A percentile compares a stretch with the other conserved stretches of the same genome.
phyloP scores from a whole-genome alignment of 2,329 filamentous ascomycete genomes.

The Colletotrichum orchidophilum region DNA sequence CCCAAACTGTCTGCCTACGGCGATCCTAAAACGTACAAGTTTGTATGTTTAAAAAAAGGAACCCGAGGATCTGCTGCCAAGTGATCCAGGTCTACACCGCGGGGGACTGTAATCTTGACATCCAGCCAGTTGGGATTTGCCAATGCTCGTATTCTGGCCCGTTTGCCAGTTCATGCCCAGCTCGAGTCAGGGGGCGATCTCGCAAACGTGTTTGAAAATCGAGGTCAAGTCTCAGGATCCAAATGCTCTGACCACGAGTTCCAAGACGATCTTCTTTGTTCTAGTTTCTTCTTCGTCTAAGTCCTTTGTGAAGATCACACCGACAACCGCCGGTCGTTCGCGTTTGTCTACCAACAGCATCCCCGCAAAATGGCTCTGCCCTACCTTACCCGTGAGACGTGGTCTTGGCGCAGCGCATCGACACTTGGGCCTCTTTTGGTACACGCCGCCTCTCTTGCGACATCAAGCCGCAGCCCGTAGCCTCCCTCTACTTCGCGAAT shows the following conservation, averaged over 20 bases:
- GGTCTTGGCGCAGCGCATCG: conserved; percentile 1
- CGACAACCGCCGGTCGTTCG: not conserved
- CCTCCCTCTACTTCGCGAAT: not conserved
- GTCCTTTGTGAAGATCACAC: conserved; percentile 19
- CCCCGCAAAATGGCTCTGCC: conserved; percentile 15
- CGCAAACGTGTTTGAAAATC: not conserved
- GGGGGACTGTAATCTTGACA: conserved; percentile 28
- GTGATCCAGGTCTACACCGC: conserved; percentile 18
- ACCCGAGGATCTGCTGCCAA: conserved; percentile 3
- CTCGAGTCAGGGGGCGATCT: conserved; percentile 10
- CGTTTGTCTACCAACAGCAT: not conserved
- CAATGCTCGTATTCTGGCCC: conserved; percentile 27
- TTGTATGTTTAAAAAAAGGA: not conserved
- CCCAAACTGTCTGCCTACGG: not conserved
- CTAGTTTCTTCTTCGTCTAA: conserved; percentile 22
- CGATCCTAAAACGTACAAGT: conserved; percentile 3
- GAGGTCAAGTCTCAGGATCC: not conserved
- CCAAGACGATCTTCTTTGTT: not conserved
- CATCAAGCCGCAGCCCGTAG: conserved; percentile 4
- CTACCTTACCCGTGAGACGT: not conserved
- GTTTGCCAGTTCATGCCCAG: not conserved
- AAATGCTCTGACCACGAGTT: not conserved
- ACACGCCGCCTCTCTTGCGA: conserved; percentile 6
- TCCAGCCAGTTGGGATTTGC: conserved; percentile 17
- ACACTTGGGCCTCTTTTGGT: conserved; percentile 3